Evolutionary conservation across 2,329 filamentous ascomycete genomes (phyloP).

Genomic region (Alternaria rosae): DNA sequence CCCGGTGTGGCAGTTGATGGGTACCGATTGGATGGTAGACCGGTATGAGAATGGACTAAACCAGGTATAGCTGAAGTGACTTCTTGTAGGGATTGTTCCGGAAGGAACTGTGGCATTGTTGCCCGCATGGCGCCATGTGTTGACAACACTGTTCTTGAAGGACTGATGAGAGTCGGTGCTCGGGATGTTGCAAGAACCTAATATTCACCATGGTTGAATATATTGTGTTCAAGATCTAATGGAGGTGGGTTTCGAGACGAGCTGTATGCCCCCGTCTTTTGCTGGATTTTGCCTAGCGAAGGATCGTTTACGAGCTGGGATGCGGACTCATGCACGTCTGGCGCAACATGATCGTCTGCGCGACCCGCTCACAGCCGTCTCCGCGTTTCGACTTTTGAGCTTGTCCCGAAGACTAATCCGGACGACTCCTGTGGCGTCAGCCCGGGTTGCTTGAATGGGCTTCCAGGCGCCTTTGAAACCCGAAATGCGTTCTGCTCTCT

Average conservation of each 20-base stretch:
- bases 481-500: not conserved
- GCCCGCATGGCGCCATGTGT: not conserved
- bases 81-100: not conserved
- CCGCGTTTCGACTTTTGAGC: not conserved
- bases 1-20: not conserved
- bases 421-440: constrained; percentile 10
- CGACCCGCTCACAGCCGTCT: not conserved
- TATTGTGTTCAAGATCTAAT: not conserved
- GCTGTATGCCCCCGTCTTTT: not conserved
- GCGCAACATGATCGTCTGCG: not conserved
- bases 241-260: not conserved
- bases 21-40: not conserved
- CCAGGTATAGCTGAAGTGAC: not conserved
- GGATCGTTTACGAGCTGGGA: not conserved
- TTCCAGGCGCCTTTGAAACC: not conserved
- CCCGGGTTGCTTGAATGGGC: constrained; percentile 11
- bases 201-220: too few species aligned
- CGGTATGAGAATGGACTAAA: too few species aligned
- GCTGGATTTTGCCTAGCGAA: not conserved
- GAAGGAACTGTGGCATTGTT: not conserved
- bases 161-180: not conserved
- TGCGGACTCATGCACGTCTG: constrained; percentile 2
- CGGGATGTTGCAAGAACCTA: not conserved
- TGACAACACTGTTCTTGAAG: not conserved
- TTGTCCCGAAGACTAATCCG: constrained; percentile 8